A percentile compares a stretch with the other conserved stretches of the same genome.
These are phyloP conservation scores for Pyrrhoderma noxium DNA, from an alignment of 1,284 basidiomycete genomes.

Conservation along the genomic window DNA sequence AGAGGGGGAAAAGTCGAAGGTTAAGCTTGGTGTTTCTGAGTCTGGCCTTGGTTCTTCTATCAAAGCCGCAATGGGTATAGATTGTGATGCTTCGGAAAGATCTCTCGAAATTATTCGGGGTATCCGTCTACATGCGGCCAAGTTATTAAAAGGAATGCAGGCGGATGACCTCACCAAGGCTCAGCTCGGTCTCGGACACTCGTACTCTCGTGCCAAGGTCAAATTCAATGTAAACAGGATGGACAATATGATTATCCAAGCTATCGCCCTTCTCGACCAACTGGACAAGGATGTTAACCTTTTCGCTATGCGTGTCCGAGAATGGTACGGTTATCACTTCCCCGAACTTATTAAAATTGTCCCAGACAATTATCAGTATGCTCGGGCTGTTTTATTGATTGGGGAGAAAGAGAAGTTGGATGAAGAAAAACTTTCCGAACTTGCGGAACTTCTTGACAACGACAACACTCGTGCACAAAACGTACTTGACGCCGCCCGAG, in stretches of 20 bases:
- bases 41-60: constrained; percentile 75
- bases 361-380: constrained; percentile 94
- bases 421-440: constrained; percentile 74
- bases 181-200: constrained; percentile 95
- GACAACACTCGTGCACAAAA: constrained; percentile 87
- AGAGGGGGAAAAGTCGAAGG: constrained; percentile 72
- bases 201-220: constrained; percentile 95
- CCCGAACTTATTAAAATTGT: constrained; percentile 95
- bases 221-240: constrained; percentile 99
- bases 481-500: constrained; percentile 88
- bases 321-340: constrained; percentile 99
- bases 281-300: constrained; percentile 99
- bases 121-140: constrained; percentile 87
- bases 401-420: constrained; percentile 80
- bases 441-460: constrained; percentile 81
- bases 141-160: constrained; percentile 86
- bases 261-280: constrained; percentile 96
- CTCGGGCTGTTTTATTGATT: constrained; percentile 81
- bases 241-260: constrained; percentile 99
- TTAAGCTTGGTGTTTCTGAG: constrained; percentile 84
- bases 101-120: constrained; percentile 90
- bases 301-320: constrained; percentile 96
- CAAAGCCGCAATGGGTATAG: constrained; percentile 69
- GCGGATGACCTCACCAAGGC: constrained; percentile 87
- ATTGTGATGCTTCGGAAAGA: constrained; percentile 85